A percentile compares a stretch with the other conserved stretches of the same genome.
Conservation (phyloP, 495 filamentous ascomycete species). For the Penicillium daleae region DNA sequence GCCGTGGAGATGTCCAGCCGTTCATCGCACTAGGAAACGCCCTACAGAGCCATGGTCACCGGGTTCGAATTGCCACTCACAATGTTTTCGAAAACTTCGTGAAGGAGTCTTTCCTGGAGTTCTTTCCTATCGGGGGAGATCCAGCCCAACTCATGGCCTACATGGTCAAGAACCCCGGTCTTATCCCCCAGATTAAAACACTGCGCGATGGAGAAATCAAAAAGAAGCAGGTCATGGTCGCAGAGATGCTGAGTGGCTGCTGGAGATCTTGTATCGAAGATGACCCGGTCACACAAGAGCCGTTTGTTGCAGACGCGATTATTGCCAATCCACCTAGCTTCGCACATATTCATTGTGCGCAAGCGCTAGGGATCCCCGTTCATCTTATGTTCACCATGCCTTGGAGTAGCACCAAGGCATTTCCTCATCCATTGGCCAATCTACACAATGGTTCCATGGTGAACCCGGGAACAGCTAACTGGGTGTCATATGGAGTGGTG, state of each 20-base stretch:
- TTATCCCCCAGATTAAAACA: conserved; percentile 47
- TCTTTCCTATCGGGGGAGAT: conserved; percentile 64
- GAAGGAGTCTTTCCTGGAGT: conserved; percentile 50
- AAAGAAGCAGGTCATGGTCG: conserved; percentile 46
- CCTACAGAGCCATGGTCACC: conserved; percentile 46
- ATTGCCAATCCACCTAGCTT: conserved; percentile 71
- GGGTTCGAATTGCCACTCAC: conserved; percentile 64
- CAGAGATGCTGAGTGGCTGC: conserved; percentile 58
- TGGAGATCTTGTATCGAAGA: conserved; percentile 38
- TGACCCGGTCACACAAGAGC: conserved; percentile 28
- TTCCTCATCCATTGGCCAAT: conserved; percentile 62
- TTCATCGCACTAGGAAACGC: conserved; percentile 64
- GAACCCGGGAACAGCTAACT: conserved; percentile 54
- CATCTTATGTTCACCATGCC: conserved; percentile 73
- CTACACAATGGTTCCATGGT: conserved; percentile 47
- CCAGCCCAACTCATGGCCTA: conserved; percentile 62
- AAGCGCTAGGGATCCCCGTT: conserved; percentile 62
- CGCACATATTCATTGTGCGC: conserved; percentile 66
- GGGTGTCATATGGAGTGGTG: conserved; percentile 61
- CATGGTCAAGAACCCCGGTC: conserved; percentile 55
- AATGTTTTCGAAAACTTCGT: conserved; percentile 59
- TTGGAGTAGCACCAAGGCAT: conserved; percentile 57
- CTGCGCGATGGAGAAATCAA: conserved; percentile 46
- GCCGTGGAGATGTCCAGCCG: conserved; percentile 69
- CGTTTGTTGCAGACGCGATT: conserved; percentile 68